Evolutionary conservation across 768 basidiomycete species (phyloP).

Genomic region (Boletus rubroflammeus): DNA sequence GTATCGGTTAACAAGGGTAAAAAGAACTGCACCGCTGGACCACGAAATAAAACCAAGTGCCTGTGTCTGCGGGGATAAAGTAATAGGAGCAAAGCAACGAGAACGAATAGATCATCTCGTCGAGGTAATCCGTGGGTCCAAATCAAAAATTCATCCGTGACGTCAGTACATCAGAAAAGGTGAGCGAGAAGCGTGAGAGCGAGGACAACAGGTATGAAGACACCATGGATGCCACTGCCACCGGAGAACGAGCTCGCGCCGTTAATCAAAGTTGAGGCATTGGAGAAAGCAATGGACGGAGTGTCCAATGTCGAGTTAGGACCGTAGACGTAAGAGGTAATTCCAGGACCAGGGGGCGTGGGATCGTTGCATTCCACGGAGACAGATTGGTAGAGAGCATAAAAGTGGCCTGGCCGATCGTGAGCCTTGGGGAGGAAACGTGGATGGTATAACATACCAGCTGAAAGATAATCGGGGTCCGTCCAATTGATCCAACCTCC

Average conservation of each 20-base stretch:
- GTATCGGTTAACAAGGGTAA: not conserved
- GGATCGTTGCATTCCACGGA: slow-evolving; percentile 62
- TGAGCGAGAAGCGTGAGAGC: slow-evolving; percentile 14
- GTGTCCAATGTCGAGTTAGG: slow-evolving; percentile 48
- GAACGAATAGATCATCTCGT: not conserved
- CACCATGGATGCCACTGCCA: slow-evolving; percentile 8
- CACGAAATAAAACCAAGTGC: not conserved
- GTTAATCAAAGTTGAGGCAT: slow-evolving; percentile 51
- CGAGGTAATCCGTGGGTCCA: not conserved
- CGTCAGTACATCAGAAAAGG: slow-evolving; percentile 16
- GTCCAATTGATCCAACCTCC: slow-evolving; percentile 82
- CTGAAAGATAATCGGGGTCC: slow-evolving; percentile 70
- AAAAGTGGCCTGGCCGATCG: slow-evolving; percentile 56
- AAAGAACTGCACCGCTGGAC: not conserved
- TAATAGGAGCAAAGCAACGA: not conserved
- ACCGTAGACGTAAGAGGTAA: slow-evolving; percentile 64
- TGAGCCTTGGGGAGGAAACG: not conserved
- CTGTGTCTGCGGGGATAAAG: not conserved
- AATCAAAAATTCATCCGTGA: not conserved
- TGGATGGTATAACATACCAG: slow-evolving; percentile 38
- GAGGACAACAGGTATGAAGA: slow-evolving; percentile 13
- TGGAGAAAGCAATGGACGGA: slow-evolving; percentile 57
- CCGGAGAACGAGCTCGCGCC: slow-evolving; percentile 26
- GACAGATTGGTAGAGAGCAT: slow-evolving; percentile 58
- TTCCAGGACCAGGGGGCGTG: slow-evolving; percentile 37